phyloP scores from a whole-genome alignment of 2,329 filamentous ascomycete species.

The Colletotrichum trifolii region DNA sequence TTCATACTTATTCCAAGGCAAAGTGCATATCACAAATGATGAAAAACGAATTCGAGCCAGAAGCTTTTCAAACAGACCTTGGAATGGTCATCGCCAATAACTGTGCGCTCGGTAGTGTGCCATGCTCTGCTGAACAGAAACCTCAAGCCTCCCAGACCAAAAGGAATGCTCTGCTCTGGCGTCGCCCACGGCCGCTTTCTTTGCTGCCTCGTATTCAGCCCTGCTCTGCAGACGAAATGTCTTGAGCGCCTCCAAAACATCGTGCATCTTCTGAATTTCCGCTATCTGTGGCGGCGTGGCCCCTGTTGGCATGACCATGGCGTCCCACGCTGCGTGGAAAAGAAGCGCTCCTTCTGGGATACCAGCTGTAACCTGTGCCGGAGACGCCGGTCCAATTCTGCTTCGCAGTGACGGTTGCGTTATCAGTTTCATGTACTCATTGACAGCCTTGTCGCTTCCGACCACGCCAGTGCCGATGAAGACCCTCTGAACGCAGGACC shows the following conservation, averaged over 20 bases:
- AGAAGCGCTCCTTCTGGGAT: conserved; percentile 58
- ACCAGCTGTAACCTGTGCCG: conserved; percentile 61
- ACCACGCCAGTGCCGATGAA: conserved; percentile 58
- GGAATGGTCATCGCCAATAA: conserved; percentile 25
- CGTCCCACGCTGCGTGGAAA: conserved; percentile 64
- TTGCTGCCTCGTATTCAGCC: conserved; percentile 41
- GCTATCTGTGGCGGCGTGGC: conserved; percentile 43
- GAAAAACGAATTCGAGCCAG: conserved; percentile 6
- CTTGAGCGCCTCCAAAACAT: conserved; percentile 56
- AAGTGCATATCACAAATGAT: conserved; percentile 31
- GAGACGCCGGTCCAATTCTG: conserved; percentile 58
- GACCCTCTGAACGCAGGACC: conserved; percentile 48
- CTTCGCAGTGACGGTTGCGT: conserved; percentile 48
- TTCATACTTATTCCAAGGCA: conserved; percentile 24
- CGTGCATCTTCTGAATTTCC: conserved; percentile 52
- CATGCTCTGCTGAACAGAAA: conserved; percentile 39
- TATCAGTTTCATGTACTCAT: conserved; percentile 60
- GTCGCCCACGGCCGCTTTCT: conserved; percentile 29
- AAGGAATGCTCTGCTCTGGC: conserved; percentile 44
- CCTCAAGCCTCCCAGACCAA: conserved; percentile 53
- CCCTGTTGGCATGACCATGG: conserved; percentile 53
- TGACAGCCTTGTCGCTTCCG: conserved; percentile 51
- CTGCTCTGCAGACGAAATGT: conserved; percentile 49
- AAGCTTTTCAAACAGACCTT: not conserved
- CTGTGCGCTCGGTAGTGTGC: conserved; percentile 33